A percentile compares a stretch with the other conserved stretches of the same genome.
Conservation (phyloP, 1,284 basidiomycete species). For the Pseudozyma sp. region DNA sequence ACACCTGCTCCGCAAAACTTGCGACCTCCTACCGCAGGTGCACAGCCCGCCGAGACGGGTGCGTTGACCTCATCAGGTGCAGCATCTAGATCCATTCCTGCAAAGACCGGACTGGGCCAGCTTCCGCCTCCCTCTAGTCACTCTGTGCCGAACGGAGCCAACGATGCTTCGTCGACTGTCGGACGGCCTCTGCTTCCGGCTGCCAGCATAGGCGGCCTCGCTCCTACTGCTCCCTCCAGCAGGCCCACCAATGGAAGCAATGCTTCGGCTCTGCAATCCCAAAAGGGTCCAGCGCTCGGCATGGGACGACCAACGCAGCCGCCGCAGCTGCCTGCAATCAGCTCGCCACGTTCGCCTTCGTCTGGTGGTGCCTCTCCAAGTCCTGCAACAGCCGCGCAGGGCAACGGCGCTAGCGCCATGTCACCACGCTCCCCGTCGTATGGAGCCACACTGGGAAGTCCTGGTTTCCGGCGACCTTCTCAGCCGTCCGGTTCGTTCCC, state of each 20-base stretch:
- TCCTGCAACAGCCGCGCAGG: not conserved
- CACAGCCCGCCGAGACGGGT: constrained; percentile 38
- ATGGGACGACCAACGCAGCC: constrained; percentile 30
- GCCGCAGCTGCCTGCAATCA: constrained; percentile 16
- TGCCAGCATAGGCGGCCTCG: constrained; percentile 10
- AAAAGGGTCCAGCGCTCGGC: constrained; percentile 19
- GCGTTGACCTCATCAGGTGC: constrained; percentile 21
- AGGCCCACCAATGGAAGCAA: constrained; percentile 5
- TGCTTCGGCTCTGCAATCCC: not conserved
- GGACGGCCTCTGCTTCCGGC: constrained; percentile 36
- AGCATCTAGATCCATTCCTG: constrained; percentile 5
- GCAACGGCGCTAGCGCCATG: constrained; percentile 7
- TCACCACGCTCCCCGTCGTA: constrained; percentile 45
- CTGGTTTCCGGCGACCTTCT: constrained; percentile 35
- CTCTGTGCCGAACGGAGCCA: constrained; percentile 15
- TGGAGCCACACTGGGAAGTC: constrained; percentile 29
- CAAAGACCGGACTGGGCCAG: constrained; percentile 13
- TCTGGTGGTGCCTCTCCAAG: constrained; percentile 13
- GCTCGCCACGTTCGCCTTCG: constrained; percentile 36
- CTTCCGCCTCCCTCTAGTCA: constrained; percentile 38
- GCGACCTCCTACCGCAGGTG: constrained; percentile 19
- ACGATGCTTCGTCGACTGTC: constrained; percentile 4
- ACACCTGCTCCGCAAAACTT: constrained; percentile 27
- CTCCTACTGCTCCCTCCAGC: constrained; percentile 2
- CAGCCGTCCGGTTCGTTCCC: constrained; percentile 51